These are phyloP conservation scores for Entophlyctis luteolus DNA, from an alignment of 192 early-diverging fungal genomes.

Conservation along the genomic window DNA sequence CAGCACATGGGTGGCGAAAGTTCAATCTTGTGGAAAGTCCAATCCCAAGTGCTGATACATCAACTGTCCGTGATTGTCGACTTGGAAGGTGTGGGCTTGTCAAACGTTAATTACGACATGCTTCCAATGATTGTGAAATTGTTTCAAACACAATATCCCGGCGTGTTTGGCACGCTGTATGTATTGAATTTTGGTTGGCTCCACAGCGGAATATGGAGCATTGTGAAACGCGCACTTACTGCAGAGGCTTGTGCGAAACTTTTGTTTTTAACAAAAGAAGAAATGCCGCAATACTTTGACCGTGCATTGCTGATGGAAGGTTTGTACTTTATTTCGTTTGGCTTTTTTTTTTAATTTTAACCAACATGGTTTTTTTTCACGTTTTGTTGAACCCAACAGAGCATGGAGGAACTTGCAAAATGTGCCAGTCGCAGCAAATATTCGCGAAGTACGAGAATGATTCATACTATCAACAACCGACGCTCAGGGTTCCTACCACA, in stretches of 20 bases:
- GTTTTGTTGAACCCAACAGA: not conserved
- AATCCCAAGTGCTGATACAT: slow-evolving; percentile 9
- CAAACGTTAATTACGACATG: slow-evolving; percentile 43
- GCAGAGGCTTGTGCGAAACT: slow-evolving; percentile 41
- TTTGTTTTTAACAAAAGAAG: slow-evolving; percentile 34
- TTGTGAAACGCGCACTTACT: slow-evolving; percentile 40
- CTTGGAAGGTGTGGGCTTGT: slow-evolving; percentile 42
- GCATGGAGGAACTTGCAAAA: slow-evolving; percentile 8
- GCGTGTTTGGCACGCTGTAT: slow-evolving; percentile 44
- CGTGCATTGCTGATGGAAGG: slow-evolving; percentile 22
- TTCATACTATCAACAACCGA: slow-evolving; percentile 14
- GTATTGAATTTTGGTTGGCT: slow-evolving; percentile 59
- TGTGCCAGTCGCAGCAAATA: slow-evolving; percentile 9
- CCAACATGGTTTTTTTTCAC: not conserved
- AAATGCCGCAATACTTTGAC: slow-evolving; percentile 35
- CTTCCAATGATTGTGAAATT: slow-evolving; percentile 44
- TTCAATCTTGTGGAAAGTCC: not conserved
- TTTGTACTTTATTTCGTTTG: not conserved
- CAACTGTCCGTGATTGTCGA: slow-evolving; percentile 44
- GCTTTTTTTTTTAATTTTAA: not conserved
- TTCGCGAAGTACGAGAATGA: slow-evolving; percentile 18
- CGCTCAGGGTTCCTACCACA: not conserved
- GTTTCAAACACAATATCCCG: slow-evolving; percentile 44
- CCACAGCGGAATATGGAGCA: slow-evolving; percentile 50
- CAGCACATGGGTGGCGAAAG: not conserved